Percentiles rank a stretch among this genome's conserved stretches.
These are phyloP conservation scores for Coelastrella sp. DNA, from an alignment of 139 green algal genomes.

Conservation along the genomic window DNA sequence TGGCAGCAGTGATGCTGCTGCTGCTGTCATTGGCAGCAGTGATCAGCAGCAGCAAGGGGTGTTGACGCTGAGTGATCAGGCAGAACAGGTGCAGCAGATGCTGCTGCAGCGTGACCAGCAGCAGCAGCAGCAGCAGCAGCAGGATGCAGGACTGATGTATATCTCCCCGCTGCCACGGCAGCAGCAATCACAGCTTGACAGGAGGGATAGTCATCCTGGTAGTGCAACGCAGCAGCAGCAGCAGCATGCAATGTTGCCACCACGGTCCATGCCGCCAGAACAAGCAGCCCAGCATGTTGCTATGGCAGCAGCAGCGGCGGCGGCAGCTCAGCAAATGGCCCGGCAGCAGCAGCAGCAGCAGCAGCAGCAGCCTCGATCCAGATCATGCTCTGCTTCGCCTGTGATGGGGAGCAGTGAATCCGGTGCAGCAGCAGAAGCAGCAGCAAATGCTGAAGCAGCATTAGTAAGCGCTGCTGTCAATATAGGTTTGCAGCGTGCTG, in stretches of 20 bases:
- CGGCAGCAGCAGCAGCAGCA: not conserved
- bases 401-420: no score
- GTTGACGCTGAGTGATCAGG: not conserved
- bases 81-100: not conserved
- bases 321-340: not conserved
- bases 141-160: no score
- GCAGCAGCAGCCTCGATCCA: not conserved
- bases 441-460: not conserved
- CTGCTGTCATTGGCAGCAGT: not conserved
- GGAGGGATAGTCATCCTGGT: no score
- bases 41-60: not conserved
- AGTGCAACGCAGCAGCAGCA: not conserved
- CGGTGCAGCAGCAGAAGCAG: not conserved
- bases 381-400: not conserved
- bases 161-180: no score
- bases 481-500: constrained; percentile 7
- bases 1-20: not conserved
- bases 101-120: not conserved
- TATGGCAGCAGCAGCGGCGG: not conserved
- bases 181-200: no score
- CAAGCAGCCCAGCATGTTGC: constrained; percentile 1
- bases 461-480: constrained; percentile 8
- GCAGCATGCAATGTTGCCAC: not conserved
- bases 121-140: constrained; percentile 4
- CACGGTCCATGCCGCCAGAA: not conserved